Base-by-base conservation (phyloP, 768 basidiomycete genomes). In the Pleurotus tuber-regium region DNA sequence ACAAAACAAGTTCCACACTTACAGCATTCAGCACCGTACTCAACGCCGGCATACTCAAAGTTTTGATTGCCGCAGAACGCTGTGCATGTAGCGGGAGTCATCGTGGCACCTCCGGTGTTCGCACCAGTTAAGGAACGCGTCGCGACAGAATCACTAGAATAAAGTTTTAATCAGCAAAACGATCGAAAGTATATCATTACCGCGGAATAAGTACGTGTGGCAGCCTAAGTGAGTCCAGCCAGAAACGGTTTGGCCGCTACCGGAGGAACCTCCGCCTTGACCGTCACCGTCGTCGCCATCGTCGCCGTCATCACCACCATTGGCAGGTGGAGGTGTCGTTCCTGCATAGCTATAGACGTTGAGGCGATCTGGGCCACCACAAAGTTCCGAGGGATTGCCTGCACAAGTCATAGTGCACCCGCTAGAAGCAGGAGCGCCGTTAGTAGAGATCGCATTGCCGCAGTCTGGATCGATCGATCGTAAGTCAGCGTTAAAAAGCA, bases 21-120 rank as follows among this genome's bases (percentile, higher is more conserved):
- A 63, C 61, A 63, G 50, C 62, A 63, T 43, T 63, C 62, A 21
- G 47, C 50, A 2, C 69, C 74, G 57, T 73, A 82, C 62, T 83
- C 82, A 4, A 77, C 66, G 5, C 82, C 82, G 10, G 79, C 79
- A 44, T 72, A 76, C 28, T 71, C 57, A 57, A 65, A 81, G 5
- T 56, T 57, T 19, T 49, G 21, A 2, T 54, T 42, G 2, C 11
- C 30, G 49, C 63, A 65, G 18, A 48, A 29, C 0, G 57, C 41
- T 8, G 61, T 60, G 29, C 63, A 65, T 11, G 53, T 29, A 23
- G 56, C 77, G 16, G 47, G 29, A 4, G 51, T 52, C 51, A 52
- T 52, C 4, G 43, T 44, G 6, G 43, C 14, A 29, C 43, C 19
- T 4, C 24, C 43, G n/a, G 43, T 44, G n/a, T 25, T 44, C 5